phyloP scores from a whole-genome alignment of 1,139 yeast genomes.

The Yamadazyma siamensis region DNA sequence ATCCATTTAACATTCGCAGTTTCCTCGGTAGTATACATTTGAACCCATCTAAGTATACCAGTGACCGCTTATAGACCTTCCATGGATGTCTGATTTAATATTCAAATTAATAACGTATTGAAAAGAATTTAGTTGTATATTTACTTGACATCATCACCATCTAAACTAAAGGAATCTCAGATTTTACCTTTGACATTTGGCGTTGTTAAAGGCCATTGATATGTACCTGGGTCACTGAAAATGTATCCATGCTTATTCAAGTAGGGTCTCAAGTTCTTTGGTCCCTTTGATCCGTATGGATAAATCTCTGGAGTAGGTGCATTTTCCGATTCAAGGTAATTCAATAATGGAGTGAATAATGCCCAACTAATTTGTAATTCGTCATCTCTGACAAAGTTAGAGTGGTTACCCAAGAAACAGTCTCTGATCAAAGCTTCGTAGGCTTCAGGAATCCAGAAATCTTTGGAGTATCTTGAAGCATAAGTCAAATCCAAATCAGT shows the following conservation, averaged over 20 bases:
- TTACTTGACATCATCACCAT: constrained; percentile 1
- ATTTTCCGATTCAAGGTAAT: constrained; percentile 67
- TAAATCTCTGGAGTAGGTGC: constrained; percentile 65
- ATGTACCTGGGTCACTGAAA: constrained; percentile 54
- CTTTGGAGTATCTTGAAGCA: constrained; percentile 69
- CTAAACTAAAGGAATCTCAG: constrained; percentile 5
- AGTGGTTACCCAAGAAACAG: constrained; percentile 86
- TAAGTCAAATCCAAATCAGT: constrained; percentile 92
- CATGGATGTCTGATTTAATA: constrained; percentile 73
- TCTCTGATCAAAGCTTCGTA: constrained; percentile 94
- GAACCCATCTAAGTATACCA: constrained; percentile 80
- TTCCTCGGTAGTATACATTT: constrained; percentile 85
- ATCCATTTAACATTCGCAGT: constrained; percentile 83
- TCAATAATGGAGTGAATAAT: constrained; percentile 84
- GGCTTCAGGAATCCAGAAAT: constrained; percentile 96
- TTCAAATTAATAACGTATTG: too few species aligned
- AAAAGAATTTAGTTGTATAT: constrained; percentile 5
- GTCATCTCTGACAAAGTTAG: constrained; percentile 97
- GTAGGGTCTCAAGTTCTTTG: constrained; percentile 59
- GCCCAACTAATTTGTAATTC: constrained; percentile 94
- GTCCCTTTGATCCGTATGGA: constrained; percentile 93
- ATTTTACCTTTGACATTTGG: constrained; percentile 34
- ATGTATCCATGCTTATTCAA: constrained; percentile 68
- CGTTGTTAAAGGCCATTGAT: constrained; percentile 81
- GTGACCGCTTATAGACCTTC: constrained; percentile 77